These are phyloP conservation scores for Geranium incanum DNA, from an alignment of 441 rosid genomes.

Conservation along the genomic window DNA sequence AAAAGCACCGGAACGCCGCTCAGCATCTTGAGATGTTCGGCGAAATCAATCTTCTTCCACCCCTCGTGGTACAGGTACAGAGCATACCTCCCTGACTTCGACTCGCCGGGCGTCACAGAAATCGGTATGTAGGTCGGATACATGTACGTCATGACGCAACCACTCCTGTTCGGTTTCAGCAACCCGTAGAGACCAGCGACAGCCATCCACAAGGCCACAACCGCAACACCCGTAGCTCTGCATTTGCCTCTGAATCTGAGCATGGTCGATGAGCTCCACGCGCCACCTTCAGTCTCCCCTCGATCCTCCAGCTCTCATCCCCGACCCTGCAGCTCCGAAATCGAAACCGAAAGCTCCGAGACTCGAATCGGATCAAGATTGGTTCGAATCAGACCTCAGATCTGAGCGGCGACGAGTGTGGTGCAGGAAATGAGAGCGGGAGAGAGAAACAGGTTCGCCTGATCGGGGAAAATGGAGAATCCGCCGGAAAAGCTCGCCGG, in stretches of 20 bases:
- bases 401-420: constrained; percentile 5
- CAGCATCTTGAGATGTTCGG: constrained; percentile 66
- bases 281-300: constrained; percentile 18
- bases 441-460: background rate
- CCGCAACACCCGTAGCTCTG: constrained; percentile 37
- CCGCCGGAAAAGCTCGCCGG: background rate
- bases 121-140: constrained; percentile 90
- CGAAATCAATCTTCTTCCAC: constrained; percentile 83
- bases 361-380: constrained; percentile 1
- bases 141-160: constrained; percentile 90
- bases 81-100: constrained; percentile 52
- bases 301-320: background rate
- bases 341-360: background rate
- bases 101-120: constrained; percentile 33
- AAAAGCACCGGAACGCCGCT: constrained; percentile 89
- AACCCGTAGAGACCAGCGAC: constrained; percentile 54
- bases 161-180: constrained; percentile 64
- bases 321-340: background rate
- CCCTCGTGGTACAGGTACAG: constrained; percentile 89
- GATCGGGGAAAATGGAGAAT: background rate
- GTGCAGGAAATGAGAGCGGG: background rate
- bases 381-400: background rate
- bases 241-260: constrained; percentile 45
- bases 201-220: constrained; percentile 45
- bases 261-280: constrained; percentile 24